Conservation (phyloP, 2,329 filamentous ascomycete genomes). For the Aspergillus sp. region DNA sequence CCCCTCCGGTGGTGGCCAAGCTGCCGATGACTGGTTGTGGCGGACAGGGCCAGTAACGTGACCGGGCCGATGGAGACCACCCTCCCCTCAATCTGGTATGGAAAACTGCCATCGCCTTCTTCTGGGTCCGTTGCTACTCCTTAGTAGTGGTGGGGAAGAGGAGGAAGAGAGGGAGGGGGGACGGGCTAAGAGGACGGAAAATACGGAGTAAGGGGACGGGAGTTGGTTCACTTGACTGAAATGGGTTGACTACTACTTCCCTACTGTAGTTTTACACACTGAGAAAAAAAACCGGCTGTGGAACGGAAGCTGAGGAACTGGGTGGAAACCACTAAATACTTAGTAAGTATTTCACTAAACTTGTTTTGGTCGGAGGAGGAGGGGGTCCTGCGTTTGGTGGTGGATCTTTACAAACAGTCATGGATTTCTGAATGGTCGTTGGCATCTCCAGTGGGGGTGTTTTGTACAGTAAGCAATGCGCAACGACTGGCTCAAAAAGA, state of each 20-base stretch:
- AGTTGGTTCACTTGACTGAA: too few relatives aligned
- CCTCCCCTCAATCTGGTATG: constrained; percentile 10
- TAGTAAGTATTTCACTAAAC: background rate
- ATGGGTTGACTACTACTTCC: too few relatives aligned
- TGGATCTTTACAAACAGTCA: background rate
- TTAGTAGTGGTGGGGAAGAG: background rate
- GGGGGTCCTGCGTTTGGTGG: background rate
- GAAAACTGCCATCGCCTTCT: background rate
- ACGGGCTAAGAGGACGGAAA: background rate
- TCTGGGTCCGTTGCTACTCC: background rate
- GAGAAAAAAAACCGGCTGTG: background rate
- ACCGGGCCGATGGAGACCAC: constrained; percentile 26
- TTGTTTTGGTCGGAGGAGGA: background rate
- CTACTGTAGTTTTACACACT: too few relatives aligned
- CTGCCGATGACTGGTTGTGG: constrained; percentile 10
- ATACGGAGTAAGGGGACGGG: background rate
- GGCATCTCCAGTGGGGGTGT: constrained; percentile 5
- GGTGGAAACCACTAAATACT: constrained; percentile 14
- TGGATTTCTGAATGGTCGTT: background rate
- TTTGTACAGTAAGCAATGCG: constrained; percentile 13
- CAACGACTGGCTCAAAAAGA: constrained; percentile 16
- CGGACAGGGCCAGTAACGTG: constrained; percentile 26
- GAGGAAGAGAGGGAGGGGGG: background rate
- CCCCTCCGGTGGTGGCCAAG: constrained; percentile 2
- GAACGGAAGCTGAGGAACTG: constrained; percentile 1